phyloP scores from a whole-genome alignment of 78 protist species.

The Chrysochromulina parva region DNA sequence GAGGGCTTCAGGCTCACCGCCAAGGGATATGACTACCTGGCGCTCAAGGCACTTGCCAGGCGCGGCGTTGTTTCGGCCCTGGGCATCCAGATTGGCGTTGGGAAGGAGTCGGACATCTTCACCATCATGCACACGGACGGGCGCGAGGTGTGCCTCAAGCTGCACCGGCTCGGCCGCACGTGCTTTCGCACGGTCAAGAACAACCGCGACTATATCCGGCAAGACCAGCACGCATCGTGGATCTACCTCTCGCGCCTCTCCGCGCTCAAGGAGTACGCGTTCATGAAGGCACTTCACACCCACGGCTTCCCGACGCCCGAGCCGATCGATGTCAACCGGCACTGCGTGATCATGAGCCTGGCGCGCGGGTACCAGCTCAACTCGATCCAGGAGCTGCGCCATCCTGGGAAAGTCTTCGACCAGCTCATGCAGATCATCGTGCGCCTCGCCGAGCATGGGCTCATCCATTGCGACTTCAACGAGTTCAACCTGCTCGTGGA shows the following conservation, averaged over 20 bases:
- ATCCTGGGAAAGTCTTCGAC: conserved; percentile 71
- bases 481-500: conserved; percentile 93
- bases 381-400: conserved; percentile 56
- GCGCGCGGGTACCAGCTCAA: conserved; percentile 60
- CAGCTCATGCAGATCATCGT: conserved; percentile 75
- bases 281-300: conserved; percentile 90
- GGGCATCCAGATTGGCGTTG: conserved; percentile 95
- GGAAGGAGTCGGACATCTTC: conserved; percentile 95
- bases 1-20: conserved; percentile 94
- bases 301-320: conserved; percentile 94
- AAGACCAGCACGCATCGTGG: conserved; percentile 85
- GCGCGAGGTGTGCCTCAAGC: conserved; percentile 60
- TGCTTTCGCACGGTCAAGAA: conserved; percentile 90
- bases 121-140: conserved; percentile 63
- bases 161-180: conserved; percentile 90
- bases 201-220: conserved; percentile 91
- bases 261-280: conserved; percentile 95
- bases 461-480: conserved; percentile 98
- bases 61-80: conserved; percentile 78
- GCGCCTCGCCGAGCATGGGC: conserved; percentile 66
- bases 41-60: conserved; percentile 78
- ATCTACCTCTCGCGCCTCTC: conserved; percentile 91
- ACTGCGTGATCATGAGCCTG: conserved; percentile 89
- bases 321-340: conserved; percentile 93
- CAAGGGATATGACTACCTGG: conserved; percentile 95